These are phyloP conservation scores for Gossypium sturtianum DNA, from an alignment of 345 rosid genomes.

Conservation along the genomic window DNA sequence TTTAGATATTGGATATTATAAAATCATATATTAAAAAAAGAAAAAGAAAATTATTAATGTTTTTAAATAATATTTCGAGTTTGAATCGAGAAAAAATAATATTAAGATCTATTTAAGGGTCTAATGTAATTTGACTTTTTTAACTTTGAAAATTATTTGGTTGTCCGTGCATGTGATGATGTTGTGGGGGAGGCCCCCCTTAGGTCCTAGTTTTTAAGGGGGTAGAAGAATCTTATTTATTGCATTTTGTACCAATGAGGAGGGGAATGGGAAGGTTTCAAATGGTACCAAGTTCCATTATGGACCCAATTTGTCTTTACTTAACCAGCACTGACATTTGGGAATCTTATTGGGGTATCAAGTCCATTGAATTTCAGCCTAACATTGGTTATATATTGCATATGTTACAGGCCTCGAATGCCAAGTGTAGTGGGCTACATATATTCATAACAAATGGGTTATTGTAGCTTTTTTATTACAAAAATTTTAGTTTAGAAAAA, in stretches of 20 bases:
- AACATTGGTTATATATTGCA: background rate
- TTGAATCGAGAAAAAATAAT: background rate
- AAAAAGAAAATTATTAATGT: too few species aligned
- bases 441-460: too few species aligned
- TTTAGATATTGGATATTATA: too few species aligned
- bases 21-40: too few species aligned
- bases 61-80: too few species aligned
- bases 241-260: background rate
- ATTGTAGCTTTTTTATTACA: too few species aligned
- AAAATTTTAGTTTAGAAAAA: too few species aligned
- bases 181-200: slow-evolving; percentile 3
- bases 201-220: slow-evolving; percentile 5
- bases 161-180: slow-evolving; percentile 24
- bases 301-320: background rate
- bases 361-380: background rate
- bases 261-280: background rate
- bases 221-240: background rate
- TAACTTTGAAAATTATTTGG: slow-evolving; percentile 17
- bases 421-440: too few species aligned
- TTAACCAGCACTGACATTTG: background rate
- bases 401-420: too few species aligned
- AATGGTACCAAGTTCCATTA: background rate
- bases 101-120: too few species aligned
- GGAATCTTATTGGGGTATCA: background rate
- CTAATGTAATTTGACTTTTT: background rate